Conservation (phyloP, 306 rosid genomes). For the Myrica gale region DNA sequence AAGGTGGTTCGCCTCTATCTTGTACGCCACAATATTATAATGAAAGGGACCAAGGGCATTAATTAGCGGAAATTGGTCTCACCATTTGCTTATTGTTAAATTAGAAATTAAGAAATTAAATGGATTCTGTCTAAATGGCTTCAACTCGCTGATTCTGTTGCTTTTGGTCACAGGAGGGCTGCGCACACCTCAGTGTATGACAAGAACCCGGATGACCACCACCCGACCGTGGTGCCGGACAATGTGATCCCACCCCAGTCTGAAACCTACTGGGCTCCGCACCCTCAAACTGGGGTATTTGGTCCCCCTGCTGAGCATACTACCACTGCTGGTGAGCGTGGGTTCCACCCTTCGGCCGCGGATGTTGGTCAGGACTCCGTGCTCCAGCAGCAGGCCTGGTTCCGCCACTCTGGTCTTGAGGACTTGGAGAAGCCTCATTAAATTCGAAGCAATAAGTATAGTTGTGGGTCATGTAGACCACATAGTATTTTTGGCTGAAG, state of each 20-base stretch:
- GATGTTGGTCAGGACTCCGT: conserved; percentile 37
- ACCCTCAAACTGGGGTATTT: conserved; percentile 88
- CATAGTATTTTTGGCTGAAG: neutral
- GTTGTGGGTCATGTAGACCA: neutral
- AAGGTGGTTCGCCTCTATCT: conserved; percentile 22
- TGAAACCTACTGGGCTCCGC: conserved; percentile 78
- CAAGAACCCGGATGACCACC: conserved; percentile 74
- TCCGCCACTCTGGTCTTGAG: conserved; percentile 81
- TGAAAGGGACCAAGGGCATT: neutral
- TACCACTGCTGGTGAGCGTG: conserved; percentile 12
- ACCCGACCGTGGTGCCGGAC: conserved; percentile 58
- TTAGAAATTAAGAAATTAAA: no score
- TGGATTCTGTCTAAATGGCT: no score
- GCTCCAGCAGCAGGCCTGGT: conserved; percentile 90
- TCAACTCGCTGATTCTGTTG: neutral
- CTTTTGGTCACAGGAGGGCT: conserved; percentile 49
- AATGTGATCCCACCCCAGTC: conserved; percentile 57
- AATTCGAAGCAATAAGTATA: neutral
- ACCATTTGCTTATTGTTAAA: neutral
- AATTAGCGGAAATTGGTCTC: neutral
- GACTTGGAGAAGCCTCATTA: conserved; percentile 85
- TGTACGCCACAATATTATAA: neutral
- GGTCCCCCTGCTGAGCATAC: conserved; percentile 54
- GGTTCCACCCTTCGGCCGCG: conserved; percentile 21
- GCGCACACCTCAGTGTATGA: conserved; percentile 64